Evolutionary conservation across 129 eudicot species (phyloP), one percentile per base, ranked within the genome.

Genomic region (Artemisia annua): DNA sequence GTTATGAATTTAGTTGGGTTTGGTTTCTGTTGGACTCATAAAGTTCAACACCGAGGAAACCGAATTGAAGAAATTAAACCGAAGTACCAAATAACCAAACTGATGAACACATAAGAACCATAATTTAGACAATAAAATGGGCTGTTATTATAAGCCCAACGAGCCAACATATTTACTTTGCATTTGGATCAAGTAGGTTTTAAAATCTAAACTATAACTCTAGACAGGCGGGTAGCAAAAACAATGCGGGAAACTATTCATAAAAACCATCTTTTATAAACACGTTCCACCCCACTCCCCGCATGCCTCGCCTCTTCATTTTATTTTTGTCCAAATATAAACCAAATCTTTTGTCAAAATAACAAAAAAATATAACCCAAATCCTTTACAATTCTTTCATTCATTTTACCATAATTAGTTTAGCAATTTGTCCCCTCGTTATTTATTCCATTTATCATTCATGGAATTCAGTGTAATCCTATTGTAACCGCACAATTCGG

Each of bases 211-310:
- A 39, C 44, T 10, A 39, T 7, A 32, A 32, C 7, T 39, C 26
- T 10, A 11, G 66, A 39, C 46, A 59, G 30, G 30, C 15, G 28
- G 5, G 62, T 16, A 60, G 18, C 17, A 60, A 59, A 59, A 24
- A 24, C 28, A 4, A 24, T 12, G 39, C 66, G 66, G 44, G 43
- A 60, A 60, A 26, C 16, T 9, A 26, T 11, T 60, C 6, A 61
- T 59, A 11, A 3, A 11, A 26, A 28, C 14, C 17, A 13, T 14
- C 1, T 13, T 61, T 11, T 7, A 28, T 15, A 20, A 3, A 71
- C 82, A 71, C 78, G 73, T 71, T 71, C 72, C 77, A 26, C 65
- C 66, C 63, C 56, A 28, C 11, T 67, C 73, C 78, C 81, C 81
- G 61, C 81, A 77, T 77, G 75, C 69, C 49, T 58, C 26, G 32